Evolutionary conservation across 73 alveolate species (phyloP).

Genomic region (Symbiodinium natans): DNA sequence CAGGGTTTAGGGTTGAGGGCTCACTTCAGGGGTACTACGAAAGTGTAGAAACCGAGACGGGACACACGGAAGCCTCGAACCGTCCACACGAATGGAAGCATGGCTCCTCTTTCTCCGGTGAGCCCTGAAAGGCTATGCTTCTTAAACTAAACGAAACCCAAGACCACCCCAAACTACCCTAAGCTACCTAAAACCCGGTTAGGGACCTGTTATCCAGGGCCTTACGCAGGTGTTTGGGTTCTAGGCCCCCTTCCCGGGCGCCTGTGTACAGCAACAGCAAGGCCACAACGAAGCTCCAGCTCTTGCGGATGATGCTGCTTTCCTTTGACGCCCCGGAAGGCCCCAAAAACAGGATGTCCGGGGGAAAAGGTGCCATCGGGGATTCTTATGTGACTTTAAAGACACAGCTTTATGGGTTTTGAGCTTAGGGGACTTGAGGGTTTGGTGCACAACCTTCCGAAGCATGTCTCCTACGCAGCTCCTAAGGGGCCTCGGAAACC

Average conservation of each 20-base stretch:
- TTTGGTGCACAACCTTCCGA: neutral
- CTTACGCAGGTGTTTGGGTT: too few species aligned
- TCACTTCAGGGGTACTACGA: too few species aligned
- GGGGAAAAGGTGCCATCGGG: neutral
- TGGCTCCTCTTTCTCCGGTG: too few species aligned
- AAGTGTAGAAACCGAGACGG: too few species aligned
- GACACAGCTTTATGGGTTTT: neutral
- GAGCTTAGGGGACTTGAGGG: neutral
- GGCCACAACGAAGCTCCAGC: conserved; percentile 53
- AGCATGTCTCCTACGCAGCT: neutral
- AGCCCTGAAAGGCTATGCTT: too few species aligned
- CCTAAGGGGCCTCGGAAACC: too few species aligned
- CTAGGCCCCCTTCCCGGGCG: neutral
- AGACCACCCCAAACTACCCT: too few species aligned
- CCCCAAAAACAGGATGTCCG: neutral
- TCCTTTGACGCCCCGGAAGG: neutral
- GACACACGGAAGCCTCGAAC: too few species aligned
- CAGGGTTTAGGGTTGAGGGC: too few species aligned
- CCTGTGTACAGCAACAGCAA: conserved; percentile 68
- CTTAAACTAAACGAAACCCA: too few species aligned
- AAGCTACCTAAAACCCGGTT: neutral
- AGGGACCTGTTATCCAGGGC: neutral
- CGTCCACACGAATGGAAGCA: too few species aligned
- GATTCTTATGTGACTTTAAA: neutral
- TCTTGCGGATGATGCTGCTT: conserved; percentile 25